phyloP scores from a whole-genome alignment of 2,329 filamentous ascomycete genomes.

The Cryphonectria nitschkei region DNA sequence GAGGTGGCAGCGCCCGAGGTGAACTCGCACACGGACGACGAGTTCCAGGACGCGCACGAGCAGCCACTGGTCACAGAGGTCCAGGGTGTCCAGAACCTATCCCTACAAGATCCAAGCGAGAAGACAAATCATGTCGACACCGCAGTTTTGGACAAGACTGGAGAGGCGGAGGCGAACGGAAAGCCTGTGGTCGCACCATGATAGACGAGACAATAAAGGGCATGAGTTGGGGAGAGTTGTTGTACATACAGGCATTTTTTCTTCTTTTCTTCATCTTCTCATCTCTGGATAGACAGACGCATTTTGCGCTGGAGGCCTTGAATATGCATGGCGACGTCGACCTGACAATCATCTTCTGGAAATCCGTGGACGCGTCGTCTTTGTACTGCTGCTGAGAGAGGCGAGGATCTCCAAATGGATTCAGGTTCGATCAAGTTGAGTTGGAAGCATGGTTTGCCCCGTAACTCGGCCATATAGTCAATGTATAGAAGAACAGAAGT shows the following conservation, averaged over 20 bases:
- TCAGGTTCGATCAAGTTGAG: too few relatives aligned
- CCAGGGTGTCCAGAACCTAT: constrained; percentile 33
- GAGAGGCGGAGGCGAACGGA: constrained; percentile 13
- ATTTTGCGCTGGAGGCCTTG: background rate
- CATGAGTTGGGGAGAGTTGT: background rate
- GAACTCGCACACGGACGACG: constrained; percentile 12
- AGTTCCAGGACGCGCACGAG: constrained; percentile 16
- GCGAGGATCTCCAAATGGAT: background rate
- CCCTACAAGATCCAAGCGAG: constrained; percentile 28
- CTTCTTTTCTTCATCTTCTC: background rate
- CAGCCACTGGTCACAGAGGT: constrained; percentile 20
- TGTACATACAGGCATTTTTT: background rate
- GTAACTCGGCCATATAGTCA: background rate
- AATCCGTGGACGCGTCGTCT: background rate
- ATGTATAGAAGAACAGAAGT: background rate
- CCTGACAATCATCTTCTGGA: background rate
- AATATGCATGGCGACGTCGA: background rate
- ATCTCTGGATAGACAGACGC: constrained; percentile 7
- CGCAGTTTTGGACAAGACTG: constrained; percentile 33
- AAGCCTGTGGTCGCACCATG: constrained; percentile 22
- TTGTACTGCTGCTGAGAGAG: background rate
- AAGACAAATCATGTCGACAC: constrained; percentile 26
- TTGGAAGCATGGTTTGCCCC: background rate
- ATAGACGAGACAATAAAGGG: background rate
- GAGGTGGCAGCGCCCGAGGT: constrained; percentile 15